Evolutionary conservation across 2,329 filamentous ascomycete genomes (phyloP), one percentile per base, ranked within the genome.

Genomic region (Fusarium sp.): DNA sequence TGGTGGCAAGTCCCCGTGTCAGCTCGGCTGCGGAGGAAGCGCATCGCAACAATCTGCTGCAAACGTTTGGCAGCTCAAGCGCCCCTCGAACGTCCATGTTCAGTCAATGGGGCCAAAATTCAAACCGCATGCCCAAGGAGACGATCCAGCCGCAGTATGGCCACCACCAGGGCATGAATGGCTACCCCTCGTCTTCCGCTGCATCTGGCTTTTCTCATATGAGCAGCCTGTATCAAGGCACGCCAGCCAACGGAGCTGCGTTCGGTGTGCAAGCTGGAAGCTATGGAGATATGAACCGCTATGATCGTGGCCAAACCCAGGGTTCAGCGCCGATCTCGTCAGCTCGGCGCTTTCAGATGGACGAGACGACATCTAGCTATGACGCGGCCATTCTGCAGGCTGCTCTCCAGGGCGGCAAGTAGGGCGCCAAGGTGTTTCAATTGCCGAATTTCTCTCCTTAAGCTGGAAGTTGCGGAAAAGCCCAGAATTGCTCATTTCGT

Each of bases 211-310:
- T 84, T 60, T 80, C 82, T 13, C 75, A 83, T 51, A 72, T 76
- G 2, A 84, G 82, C 68, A 84, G 80, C 60, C 63, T 85, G 19
- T 83, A 81, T 53, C 78, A 76, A 36, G 79, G 82, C 31, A 82
- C 80, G 6, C 81, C 80, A 1, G 63, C 61, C 6, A 71, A 71
- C 33, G 69, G 65, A 13, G 52, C 58, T 8, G 46, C 43, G n/a
- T 63, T 62, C 52, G 64, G 61, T 8, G 53, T 63, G 27, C 52
- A 64, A 4, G 35, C 49, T 21, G 38, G 63, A 38, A 49, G 53
- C 10, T 61, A 64, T 9, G 50, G 57, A 41, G 51, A 48, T 5
- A 32, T 57, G 36, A 63, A 46, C 31, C 63, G 59, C 14, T 58
- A 58, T 29, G 59, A 66, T 21, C 63, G 63, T 29, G 54, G 53